Conservation (phyloP, 1,284 basidiomycete species). For the Tilletia caries region DNA sequence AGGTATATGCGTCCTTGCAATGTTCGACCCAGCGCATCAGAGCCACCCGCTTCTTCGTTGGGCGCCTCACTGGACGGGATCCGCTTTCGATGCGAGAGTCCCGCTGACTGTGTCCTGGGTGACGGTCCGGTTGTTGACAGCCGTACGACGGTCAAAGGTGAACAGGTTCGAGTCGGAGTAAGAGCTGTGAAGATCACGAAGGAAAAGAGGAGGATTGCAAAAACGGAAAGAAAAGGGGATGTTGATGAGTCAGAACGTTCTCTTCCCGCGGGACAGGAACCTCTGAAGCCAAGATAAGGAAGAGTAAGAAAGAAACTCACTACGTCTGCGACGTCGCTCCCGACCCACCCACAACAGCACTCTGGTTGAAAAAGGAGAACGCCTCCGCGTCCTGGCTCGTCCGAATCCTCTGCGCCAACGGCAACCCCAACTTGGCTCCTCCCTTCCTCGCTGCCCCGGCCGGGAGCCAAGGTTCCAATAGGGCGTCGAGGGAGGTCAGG, state of each 20-base stretch:
- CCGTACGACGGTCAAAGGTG: slow-evolving; percentile 15
- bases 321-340: slow-evolving; percentile 17
- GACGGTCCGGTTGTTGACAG: slow-evolving; percentile 9
- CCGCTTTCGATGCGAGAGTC: background rate
- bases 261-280: background rate
- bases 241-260: background rate
- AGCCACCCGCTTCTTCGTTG: too few species aligned
- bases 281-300: too few species aligned
- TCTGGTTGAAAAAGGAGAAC: slow-evolving; percentile 8
- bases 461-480: background rate
- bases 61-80: background rate
- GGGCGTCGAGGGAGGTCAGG: background rate
- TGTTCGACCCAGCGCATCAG: too few species aligned
- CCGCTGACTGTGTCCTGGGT: background rate
- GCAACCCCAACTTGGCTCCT: background rate
- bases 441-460: background rate
- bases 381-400: slow-evolving; percentile 6
- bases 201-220: background rate
- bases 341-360: background rate
- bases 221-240: background rate
- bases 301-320: slow-evolving; percentile 3
- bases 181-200: slow-evolving; percentile 10
- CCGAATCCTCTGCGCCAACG: slow-evolving; percentile 1
- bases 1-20: too few species aligned
- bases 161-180: slow-evolving; percentile 16